Percentiles rank a stretch among this genome's conserved stretches.
Conservation (phyloP, 495 filamentous ascomycete genomes). For the Barbatosphaeria neglecta region DNA sequence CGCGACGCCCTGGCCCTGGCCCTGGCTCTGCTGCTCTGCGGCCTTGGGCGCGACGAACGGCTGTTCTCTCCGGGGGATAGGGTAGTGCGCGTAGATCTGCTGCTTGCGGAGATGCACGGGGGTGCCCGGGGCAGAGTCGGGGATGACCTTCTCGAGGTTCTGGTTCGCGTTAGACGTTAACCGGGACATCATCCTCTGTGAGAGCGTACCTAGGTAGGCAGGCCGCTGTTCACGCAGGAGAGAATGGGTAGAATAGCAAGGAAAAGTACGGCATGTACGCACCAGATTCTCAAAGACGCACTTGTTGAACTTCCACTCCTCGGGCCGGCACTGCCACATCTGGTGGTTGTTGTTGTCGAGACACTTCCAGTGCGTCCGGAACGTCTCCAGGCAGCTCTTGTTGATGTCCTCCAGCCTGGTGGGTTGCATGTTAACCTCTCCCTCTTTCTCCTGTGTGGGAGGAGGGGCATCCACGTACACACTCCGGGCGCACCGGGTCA, state of each 20-base stretch:
- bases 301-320: slow-evolving; percentile 72
- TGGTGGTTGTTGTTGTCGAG: slow-evolving; percentile 96
- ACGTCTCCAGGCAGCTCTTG: slow-evolving; percentile 81
- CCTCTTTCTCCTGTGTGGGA: not conserved
- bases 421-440: not conserved
- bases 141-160: slow-evolving; percentile 86
- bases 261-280: slow-evolving; percentile 28
- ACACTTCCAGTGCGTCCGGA: slow-evolving; percentile 87
- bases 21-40: slow-evolving; percentile 1
- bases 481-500: slow-evolving; percentile 89
- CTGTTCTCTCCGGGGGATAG: slow-evolving; percentile 20
- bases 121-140: slow-evolving; percentile 62
- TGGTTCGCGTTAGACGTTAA: slow-evolving; percentile 17
- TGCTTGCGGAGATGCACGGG: slow-evolving; percentile 74
- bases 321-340: slow-evolving; percentile 76
- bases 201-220: too few relatives aligned
- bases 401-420: slow-evolving; percentile 89
- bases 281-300: slow-evolving; percentile 96
- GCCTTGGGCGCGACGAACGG: slow-evolving; percentile 5
- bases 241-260: not conserved
- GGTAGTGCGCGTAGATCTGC: slow-evolving; percentile 60
- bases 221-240: not conserved
- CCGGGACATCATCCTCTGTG: not conserved
- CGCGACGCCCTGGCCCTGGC: too few relatives aligned
- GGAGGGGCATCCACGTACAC: slow-evolving; percentile 54